Base-by-base conservation (phyloP, 257 asterid species). In the Penstemon davidsonii region DNA sequence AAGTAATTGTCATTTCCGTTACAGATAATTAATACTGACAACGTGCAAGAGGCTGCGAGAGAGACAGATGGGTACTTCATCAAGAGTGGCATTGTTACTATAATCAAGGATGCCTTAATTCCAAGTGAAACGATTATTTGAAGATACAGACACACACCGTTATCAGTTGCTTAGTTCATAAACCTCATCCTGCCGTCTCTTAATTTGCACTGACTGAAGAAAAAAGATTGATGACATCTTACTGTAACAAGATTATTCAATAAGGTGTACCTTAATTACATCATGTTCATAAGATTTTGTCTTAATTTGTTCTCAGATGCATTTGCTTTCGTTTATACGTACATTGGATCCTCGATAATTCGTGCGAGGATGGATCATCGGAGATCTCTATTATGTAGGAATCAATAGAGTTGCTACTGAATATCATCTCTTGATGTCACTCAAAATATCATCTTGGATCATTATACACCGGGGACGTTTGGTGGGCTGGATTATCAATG, bases 1-100 rank as follows among this genome's bases (percentile, higher is more conserved):
- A n/a, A 39, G 7, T 6, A 7, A 5, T 38, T 62, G 3, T 55
- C 55, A 11, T 53, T 44, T 12, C 2, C 2, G 33, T 41, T 45
- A 59, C 87, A 86, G 92, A 86, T 86, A 54, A 71, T 86, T 50
- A 86, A 83, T 66, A 45, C 56, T 11, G 89, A 78, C n/a, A 78
- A 78, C 15, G 84, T 86, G 81, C 87, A 86, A 86, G 92, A 86
- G 72, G 87, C 91, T 10, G 92, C 92, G 1, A 73, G 92, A 66
- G 89, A 86, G 76, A 81, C 89, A 3, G 92, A 86, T 36, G 92
- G 92, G 4, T 86, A 86, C 80, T 86, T 86, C 83, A 81, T 86
- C 79, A 86, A 86, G 83, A 83, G 92, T 44, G 87, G 89, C 49
- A 86, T 86, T 12, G 89, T 86, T 19, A 81, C 88, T 5, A 60